Evolutionary conservation across 352 stramenopile species (phyloP).

Genomic region (Halophytophthora polymorphica): DNA sequence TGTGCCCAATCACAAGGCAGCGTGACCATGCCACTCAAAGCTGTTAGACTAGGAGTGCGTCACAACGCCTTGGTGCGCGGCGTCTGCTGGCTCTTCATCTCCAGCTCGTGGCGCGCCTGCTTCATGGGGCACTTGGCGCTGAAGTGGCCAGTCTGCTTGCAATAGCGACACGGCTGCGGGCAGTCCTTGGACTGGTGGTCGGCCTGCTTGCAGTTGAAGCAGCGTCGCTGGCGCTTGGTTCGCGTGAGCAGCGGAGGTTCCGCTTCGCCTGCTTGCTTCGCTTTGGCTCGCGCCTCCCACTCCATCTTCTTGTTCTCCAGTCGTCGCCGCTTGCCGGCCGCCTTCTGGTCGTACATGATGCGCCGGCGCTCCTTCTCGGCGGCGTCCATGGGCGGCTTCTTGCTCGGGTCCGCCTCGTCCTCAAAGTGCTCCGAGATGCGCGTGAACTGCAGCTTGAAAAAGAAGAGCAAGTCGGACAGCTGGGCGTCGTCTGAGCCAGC

Average conservation of each 20-base stretch:
- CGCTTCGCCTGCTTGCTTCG: slow-evolving; percentile 47
- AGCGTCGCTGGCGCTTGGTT: slow-evolving; percentile 55
- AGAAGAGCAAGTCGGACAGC: slow-evolving; percentile 73
- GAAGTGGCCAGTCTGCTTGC: slow-evolving; percentile 69
- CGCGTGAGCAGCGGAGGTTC: slow-evolving; percentile 19
- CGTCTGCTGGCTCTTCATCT: slow-evolving; percentile 47
- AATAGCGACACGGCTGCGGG: slow-evolving; percentile 75
- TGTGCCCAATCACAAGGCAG: too few species aligned
- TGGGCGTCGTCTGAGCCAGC: slow-evolving; percentile 32
- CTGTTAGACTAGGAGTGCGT: slow-evolving; percentile 1
- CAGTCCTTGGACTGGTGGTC: slow-evolving; percentile 78
- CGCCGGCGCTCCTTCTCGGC: slow-evolving; percentile 79
- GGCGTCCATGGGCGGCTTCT: slow-evolving; percentile 77
- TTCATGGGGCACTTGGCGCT: slow-evolving; percentile 75
- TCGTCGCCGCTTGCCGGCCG: slow-evolving; percentile 67
- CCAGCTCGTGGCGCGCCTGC: slow-evolving; percentile 42
- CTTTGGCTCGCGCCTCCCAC: slow-evolving; percentile 49
- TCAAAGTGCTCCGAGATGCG: slow-evolving; percentile 68
- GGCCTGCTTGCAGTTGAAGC: slow-evolving; percentile 85
- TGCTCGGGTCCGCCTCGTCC: slow-evolving; percentile 38
- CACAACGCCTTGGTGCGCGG: slow-evolving; percentile 68
- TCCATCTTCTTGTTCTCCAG: slow-evolving; percentile 61
- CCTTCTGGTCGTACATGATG: slow-evolving; percentile 71
- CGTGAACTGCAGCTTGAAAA: slow-evolving; percentile 76
- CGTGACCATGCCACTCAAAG: too few species aligned